Percentiles rank a stretch among this genome's conserved stretches.
Conservation (phyloP, 2,329 filamentous ascomycete genomes). For the Calonectria fujianensis region DNA sequence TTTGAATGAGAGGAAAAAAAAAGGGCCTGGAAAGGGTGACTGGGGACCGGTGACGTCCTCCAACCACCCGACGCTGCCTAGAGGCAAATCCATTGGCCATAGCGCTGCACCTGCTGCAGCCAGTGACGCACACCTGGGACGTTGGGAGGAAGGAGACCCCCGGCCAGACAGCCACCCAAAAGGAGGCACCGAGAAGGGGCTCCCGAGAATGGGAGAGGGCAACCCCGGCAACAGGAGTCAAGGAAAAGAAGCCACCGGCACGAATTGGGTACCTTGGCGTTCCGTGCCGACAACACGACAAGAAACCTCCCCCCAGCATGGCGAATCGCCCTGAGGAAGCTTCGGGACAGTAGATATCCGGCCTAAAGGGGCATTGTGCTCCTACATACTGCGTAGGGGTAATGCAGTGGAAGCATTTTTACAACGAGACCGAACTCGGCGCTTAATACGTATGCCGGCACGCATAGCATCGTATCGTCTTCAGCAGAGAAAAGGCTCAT, state of each 20-base stretch:
- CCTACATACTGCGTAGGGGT: slow-evolving; percentile 3
- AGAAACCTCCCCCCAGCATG: slow-evolving; percentile 2
- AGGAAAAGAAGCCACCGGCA: slow-evolving; percentile 15
- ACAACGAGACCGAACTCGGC: slow-evolving; percentile 11
- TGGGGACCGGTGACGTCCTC: slow-evolving; percentile 39
- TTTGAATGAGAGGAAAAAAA: slow-evolving; percentile 26
- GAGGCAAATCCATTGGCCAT: slow-evolving; percentile 31
- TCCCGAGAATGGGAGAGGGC: slow-evolving; percentile 35
- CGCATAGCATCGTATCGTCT: slow-evolving; percentile 26
- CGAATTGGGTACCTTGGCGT: slow-evolving; percentile 23
- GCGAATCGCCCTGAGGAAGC: slow-evolving; percentile 17
- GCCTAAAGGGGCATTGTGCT: slow-evolving; percentile 13
- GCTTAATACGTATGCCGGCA: slow-evolving; percentile 21
- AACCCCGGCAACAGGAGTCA: slow-evolving; percentile 31
- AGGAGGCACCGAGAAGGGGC: slow-evolving; percentile 35
- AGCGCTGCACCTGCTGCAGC: slow-evolving; percentile 19
- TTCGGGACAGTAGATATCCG: neutral
- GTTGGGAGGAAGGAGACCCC: slow-evolving; percentile 36
- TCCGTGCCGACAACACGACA: slow-evolving; percentile 12
- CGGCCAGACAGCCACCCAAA: slow-evolving; percentile 23
- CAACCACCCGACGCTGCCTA: slow-evolving; percentile 30
- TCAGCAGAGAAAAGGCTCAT: slow-evolving; percentile 25
- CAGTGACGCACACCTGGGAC: slow-evolving; percentile 36
- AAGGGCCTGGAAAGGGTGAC: slow-evolving; percentile 24
- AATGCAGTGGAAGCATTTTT: slow-evolving; percentile 14